These are phyloP conservation scores for Puccinia hordei DNA, from an alignment of 1,284 basidiomycete genomes.

Conservation along the genomic window DNA sequence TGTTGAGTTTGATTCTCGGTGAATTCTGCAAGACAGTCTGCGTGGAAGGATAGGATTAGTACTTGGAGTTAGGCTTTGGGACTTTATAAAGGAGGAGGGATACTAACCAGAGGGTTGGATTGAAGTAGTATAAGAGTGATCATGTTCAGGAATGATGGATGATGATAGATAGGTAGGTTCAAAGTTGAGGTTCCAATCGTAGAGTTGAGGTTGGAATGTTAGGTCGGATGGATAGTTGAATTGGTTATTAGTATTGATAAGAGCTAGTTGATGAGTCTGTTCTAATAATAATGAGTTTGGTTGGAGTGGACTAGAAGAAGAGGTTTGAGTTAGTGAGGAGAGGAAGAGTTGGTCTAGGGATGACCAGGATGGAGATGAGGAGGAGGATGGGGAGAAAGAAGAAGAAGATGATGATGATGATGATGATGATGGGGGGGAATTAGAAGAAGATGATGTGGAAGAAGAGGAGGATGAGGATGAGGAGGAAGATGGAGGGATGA, in stretches of 20 bases:
- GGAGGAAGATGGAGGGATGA: no score
- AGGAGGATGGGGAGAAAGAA: neutral
- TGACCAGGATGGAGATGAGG: neutral
- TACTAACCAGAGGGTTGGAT: neutral
- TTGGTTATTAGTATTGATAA: no score
- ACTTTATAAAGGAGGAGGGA: no score
- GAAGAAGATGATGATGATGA: neutral
- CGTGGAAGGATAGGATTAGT: no score
- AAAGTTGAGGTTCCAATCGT: neutral
- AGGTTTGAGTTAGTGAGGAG: neutral
- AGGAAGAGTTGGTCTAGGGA: constrained; percentile 8
- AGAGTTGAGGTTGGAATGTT: neutral
- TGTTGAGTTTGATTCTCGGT: neutral
- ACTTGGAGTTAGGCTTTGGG: no score
- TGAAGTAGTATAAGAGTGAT: no score
- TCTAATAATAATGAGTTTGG: neutral
- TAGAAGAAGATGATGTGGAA: no score
- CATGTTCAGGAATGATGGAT: neutral
- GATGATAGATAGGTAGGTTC: neutral
- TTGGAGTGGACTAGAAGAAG: neutral
- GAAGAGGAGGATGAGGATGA: no score
- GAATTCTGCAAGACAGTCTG: neutral
- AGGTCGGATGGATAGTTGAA: neutral
- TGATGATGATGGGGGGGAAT: no score
- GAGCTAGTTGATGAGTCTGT: neutral